Conservation (phyloP, 139 green algal genomes). For the Coelastrella sp. region DNA sequence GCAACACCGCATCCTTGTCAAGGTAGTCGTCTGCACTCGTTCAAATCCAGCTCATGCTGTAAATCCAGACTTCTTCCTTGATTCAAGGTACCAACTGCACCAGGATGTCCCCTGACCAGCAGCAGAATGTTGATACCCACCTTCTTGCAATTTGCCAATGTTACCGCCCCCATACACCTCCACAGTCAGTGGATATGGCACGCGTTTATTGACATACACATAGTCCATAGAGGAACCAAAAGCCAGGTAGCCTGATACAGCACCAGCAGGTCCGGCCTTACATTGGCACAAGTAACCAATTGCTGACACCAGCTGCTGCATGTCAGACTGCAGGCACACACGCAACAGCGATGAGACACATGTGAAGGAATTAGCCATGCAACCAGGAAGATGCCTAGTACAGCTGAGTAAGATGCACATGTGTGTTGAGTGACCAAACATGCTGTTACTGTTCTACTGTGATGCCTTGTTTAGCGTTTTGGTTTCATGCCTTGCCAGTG, state of each 20-base stretch:
- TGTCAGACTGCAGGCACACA: constrained; percentile 53
- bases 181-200: constrained; percentile 69
- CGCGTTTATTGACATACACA: constrained; percentile 62
- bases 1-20: no score
- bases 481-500: no score
- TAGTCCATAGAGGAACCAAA: constrained; percentile 78
- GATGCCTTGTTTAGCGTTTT: no score
- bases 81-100: not conserved
- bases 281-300: constrained; percentile 47
- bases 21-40: no score
- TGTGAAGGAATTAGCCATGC: no score
- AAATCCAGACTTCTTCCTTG: not conserved
- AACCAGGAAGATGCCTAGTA: no score
- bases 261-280: constrained; percentile 71
- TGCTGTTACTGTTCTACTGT: no score
- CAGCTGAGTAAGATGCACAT: no score
- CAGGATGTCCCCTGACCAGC: no score
- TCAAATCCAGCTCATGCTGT: no score
- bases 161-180: constrained; percentile 62
- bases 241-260: constrained; percentile 70
- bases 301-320: constrained; percentile 53
- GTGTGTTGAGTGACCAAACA: no score
- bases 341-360: not conserved
- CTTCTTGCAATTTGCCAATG: constrained; percentile 39
- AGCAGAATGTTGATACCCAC: not conserved